These are phyloP conservation scores for Taiozyma sp. DNA, from an alignment of 1,139 yeast species.

Conservation along the genomic window DNA sequence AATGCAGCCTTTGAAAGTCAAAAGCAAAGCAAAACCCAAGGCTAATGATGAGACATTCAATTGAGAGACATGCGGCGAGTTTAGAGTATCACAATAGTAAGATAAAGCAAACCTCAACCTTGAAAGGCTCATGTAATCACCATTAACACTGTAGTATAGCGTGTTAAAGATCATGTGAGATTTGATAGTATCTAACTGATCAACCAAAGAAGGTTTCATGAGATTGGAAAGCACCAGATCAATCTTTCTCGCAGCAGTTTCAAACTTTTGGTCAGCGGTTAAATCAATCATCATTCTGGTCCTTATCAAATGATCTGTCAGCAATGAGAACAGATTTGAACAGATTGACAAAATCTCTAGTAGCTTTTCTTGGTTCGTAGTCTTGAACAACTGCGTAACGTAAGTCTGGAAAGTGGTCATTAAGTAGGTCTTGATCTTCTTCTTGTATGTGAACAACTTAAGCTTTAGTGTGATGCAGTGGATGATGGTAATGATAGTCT, in stretches of 20 bases:
- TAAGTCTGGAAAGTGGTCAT: slow-evolving; percentile 12
- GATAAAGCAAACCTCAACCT: slow-evolving; percentile 13
- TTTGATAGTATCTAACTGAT: slow-evolving; percentile 14
- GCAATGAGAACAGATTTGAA: slow-evolving; percentile 16
- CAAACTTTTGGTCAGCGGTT: slow-evolving; percentile 20
- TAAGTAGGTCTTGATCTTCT: slow-evolving; percentile 12
- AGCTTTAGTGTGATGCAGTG: slow-evolving; percentile 17
- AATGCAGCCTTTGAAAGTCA: slow-evolving; percentile 8
- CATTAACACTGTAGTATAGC: slow-evolving; percentile 14
- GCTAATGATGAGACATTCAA: slow-evolving; percentile 13
- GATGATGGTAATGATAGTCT: slow-evolving; percentile 19
- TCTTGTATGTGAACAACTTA: slow-evolving; percentile 16
- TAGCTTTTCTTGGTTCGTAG: slow-evolving; percentile 8
- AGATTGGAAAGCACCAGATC: slow-evolving; percentile 14
- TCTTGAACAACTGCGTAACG: slow-evolving; percentile 11
- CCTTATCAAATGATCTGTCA: slow-evolving; percentile 18
- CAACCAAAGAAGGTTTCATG: slow-evolving; percentile 2
- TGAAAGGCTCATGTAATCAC: slow-evolving; percentile 10
- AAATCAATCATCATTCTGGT: slow-evolving; percentile 16
- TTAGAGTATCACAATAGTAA: slow-evolving; percentile 10
- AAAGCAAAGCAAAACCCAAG: slow-evolving; percentile 12
- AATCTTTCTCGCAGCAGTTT: slow-evolving; percentile 19
- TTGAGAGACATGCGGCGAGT: slow-evolving; percentile 6
- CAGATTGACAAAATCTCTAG: slow-evolving; percentile 12
- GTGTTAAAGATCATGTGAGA: slow-evolving; percentile 17